Conservation (phyloP, 805 yeast genomes). For the Hanseniaspora clermontiae region DNA sequence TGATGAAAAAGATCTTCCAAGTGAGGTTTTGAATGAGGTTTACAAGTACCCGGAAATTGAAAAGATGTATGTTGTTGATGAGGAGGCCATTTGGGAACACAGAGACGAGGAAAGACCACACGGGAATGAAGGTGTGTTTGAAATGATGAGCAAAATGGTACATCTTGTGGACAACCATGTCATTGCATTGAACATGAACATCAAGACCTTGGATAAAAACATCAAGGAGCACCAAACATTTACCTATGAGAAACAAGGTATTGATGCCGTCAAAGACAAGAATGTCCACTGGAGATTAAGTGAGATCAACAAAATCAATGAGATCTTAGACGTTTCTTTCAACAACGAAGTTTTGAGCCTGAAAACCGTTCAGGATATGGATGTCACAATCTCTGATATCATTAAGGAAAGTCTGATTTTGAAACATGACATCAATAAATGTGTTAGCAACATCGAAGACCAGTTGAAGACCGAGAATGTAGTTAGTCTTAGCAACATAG, state of each 20-base stretch:
- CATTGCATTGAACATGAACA: constrained; percentile 25
- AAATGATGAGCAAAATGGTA: constrained; percentile 3
- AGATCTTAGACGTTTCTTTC: neutral
- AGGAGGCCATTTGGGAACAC: constrained; percentile 13
- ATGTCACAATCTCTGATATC: neutral
- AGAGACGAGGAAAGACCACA: constrained; percentile 12
- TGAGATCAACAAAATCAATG: neutral
- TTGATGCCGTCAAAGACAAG: constrained; percentile 19
- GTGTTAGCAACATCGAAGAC: neutral
- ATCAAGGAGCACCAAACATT: constrained; percentile 27
- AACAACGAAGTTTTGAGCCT: neutral
- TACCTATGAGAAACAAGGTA: constrained; percentile 22
- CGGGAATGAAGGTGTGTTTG: neutral
- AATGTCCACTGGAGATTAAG: constrained; percentile 31
- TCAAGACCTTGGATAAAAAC: constrained; percentile 21
- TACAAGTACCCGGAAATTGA: constrained; percentile 18
- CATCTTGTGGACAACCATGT: constrained; percentile 26
- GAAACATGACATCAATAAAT: neutral
- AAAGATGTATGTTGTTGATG: constrained; percentile 20
- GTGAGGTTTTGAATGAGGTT: constrained; percentile 21
- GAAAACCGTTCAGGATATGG: neutral
- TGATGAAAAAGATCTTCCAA: constrained; percentile 22
- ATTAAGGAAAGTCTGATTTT: neutral
- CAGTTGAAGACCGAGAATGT: neutral
- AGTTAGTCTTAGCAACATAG: neutral